phyloP scores from a whole-genome alignment of 495 filamentous ascomycete genomes.

The Hypoxylon fuscum region DNA sequence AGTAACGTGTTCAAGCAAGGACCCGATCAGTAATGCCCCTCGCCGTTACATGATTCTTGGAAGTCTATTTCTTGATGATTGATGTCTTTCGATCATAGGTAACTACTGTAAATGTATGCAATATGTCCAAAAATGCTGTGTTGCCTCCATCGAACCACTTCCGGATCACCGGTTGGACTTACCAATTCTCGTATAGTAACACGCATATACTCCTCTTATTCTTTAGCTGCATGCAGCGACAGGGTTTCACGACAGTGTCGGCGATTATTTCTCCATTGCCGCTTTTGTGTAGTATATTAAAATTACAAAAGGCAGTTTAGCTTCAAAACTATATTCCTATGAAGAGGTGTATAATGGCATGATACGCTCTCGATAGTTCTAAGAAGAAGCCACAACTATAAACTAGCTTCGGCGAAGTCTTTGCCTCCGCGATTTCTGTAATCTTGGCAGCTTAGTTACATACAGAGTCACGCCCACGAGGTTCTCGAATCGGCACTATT shows the following conservation, averaged over 20 bases:
- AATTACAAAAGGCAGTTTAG: background rate
- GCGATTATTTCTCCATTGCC: slow-evolving; percentile 1
- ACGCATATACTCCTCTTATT: slow-evolving; percentile 1
- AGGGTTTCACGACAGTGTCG: slow-evolving; percentile 7
- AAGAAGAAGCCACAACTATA: too few species aligned
- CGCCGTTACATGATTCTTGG: slow-evolving; percentile 5
- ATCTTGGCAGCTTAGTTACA: background rate
- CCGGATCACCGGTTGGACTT: background rate
- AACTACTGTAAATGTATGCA: background rate
- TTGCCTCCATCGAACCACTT: slow-evolving; percentile 3
- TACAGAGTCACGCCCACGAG: background rate
- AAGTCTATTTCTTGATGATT: background rate
- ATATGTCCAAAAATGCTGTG: background rate
- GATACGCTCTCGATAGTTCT: too few species aligned
- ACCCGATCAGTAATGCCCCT: slow-evolving; percentile 10
- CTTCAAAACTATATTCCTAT: background rate
- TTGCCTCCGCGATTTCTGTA: background rate
- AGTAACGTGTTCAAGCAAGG: slow-evolving; percentile 22
- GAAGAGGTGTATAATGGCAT: too few species aligned
- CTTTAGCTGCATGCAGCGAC: background rate
- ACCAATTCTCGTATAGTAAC: background rate
- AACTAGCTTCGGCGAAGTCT: too few species aligned
- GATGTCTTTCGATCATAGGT: background rate
- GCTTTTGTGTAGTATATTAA: background rate
- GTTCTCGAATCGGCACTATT: background rate